Base-by-base conservation (phyloP, 192 early-diverging fungal species). In the Chytriomyces sp. region DNA sequence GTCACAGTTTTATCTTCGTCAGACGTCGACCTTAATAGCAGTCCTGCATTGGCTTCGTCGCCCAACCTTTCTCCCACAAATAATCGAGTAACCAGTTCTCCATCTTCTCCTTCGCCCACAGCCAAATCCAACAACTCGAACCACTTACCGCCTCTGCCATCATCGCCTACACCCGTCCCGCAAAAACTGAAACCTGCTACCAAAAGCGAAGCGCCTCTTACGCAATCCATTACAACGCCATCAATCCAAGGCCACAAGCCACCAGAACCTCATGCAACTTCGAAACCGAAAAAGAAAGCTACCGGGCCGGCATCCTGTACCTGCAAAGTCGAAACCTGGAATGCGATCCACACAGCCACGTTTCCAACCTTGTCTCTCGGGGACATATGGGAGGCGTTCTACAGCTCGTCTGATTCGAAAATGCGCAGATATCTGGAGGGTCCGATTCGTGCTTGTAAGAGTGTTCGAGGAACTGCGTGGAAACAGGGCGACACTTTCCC, bases 311-410 rank as follows among this genome's bases (percentile, higher is more conserved):
- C 53, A 20, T n/a, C 20, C 3, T 57, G 53, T 57, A 57, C 13
- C 53, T 23, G 74, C 62, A n/a, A 69, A 66, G 24, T 47, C 77
- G 63, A 83, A 65, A 47, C 68, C 35, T 35, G 35, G 35, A 35
- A 35, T 35, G 35, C 53, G 6, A 53, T 83, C 20, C 53, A 78
- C 6, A 72, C 69, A 0, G 61, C 72, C 6, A 79, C 53, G 5
- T 80, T 80, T 45, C 61, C 61, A 47, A 5, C 28, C 13, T 18
- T 43, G 7, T 44, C 60, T n/a, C 43, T 63, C 2, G 50, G 23
- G 45, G n/a, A 23, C 16, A 45, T 73, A 20, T 73, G 72, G 72
- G 63, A 7, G 6, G 23, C 18, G 23, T 63, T 73, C 8, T 73
- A 73, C 26, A 18, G 13, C 8, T 20, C 72, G n/a, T 45, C 72